Evolutionary conservation across 176 grass and related monocot species (phyloP).

Genomic region (Cenchrus fungigraminus): DNA sequence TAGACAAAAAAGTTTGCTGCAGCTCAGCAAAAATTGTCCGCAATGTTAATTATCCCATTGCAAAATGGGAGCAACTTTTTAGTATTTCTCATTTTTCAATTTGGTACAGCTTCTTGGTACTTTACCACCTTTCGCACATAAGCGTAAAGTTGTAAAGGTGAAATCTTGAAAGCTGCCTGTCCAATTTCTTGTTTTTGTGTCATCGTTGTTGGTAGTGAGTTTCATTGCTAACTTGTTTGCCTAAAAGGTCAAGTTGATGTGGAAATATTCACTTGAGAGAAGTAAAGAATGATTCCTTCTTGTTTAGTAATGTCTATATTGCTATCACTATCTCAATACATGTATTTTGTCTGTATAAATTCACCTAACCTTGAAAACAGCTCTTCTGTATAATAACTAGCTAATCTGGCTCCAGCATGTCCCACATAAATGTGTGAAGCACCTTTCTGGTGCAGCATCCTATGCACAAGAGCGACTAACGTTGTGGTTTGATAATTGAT

Average conservation of each 20-base stretch:
- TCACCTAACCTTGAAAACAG: neutral
- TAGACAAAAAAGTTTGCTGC: neutral
- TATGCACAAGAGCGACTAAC: neutral
- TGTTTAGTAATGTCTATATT: neutral
- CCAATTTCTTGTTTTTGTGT: neutral
- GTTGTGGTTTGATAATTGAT: conserved; percentile 22
- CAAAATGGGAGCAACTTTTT: neutral
- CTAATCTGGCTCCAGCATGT: neutral
- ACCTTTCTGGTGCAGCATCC: neutral
- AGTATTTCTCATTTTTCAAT: neutral
- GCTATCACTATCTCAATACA: neutral
- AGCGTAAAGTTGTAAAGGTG: neutral
- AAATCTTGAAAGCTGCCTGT: neutral
- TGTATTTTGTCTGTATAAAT: neutral
- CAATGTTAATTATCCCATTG: neutral
- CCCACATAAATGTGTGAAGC: neutral
- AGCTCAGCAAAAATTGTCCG: neutral
- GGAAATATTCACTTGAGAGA: neutral
- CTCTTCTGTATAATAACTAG: neutral
- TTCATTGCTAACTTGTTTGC: neutral
- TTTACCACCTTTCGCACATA: neutral
- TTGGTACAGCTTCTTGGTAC: neutral
- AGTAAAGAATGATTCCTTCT: neutral
- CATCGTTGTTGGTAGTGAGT: neutral
- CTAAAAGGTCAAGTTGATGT: neutral